These are phyloP conservation scores for Penicillium nordicum DNA, from an alignment of 2,329 filamentous ascomycete species.

Conservation along the genomic window DNA sequence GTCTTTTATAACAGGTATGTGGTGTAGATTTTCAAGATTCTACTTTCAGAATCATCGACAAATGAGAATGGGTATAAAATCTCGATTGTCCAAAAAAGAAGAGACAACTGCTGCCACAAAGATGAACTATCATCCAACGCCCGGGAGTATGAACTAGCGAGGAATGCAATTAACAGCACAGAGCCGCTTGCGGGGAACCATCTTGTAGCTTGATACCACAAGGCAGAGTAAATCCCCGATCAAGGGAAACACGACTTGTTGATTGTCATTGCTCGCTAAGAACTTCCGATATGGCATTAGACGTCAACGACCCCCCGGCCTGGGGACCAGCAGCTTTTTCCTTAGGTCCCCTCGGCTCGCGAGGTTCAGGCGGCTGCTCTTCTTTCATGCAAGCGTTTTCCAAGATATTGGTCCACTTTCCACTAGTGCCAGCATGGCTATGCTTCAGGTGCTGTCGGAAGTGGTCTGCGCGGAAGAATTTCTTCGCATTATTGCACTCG, in stretches of 20 bases:
- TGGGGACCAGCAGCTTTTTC: constrained; percentile 8
- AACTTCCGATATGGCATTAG: constrained; percentile 31
- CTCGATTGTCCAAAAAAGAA: neutral
- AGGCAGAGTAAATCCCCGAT: neutral
- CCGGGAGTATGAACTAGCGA: neutral
- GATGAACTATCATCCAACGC: neutral
- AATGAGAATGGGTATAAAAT: neutral
- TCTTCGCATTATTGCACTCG: constrained; percentile 97
- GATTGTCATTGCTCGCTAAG: constrained; percentile 29
- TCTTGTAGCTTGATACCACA: neutral
- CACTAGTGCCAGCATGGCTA: constrained; percentile 90
- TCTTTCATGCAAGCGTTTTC: constrained; percentile 97
- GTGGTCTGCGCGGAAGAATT: constrained; percentile 95
- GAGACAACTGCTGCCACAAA: neutral
- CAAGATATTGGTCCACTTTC: constrained; percentile 98
- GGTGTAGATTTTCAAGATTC: neutral
- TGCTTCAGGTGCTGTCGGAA: constrained; percentile 98
- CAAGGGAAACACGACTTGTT: neutral
- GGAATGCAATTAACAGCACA: neutral
- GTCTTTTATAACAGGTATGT: neutral
- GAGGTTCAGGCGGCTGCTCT: constrained; percentile 50
- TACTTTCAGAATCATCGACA: neutral
- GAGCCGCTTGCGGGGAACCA: neutral
- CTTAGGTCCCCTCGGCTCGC: constrained; percentile 8
- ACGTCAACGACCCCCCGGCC: constrained; percentile 18